Conservation (phyloP, 371 early-diverging fungal genomes). For the Batkoa obscura region DNA sequence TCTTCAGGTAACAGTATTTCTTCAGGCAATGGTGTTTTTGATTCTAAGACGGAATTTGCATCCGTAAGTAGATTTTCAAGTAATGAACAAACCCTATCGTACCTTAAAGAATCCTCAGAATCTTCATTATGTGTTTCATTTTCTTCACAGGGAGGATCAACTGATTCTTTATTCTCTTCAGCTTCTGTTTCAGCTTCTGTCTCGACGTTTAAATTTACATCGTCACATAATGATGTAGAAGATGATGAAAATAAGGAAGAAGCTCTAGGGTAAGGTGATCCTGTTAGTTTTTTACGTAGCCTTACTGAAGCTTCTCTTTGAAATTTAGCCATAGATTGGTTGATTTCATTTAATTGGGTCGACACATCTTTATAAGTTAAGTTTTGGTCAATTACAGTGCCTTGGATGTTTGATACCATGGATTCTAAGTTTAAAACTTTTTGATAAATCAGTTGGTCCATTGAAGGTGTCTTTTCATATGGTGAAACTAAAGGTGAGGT, state of each 20-base stretch:
- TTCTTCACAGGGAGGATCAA: not conserved
- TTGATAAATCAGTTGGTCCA: slow-evolving; percentile 4
- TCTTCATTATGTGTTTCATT: not conserved
- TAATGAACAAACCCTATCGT: slow-evolving; percentile 4
- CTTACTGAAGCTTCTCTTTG: slow-evolving; percentile 5
- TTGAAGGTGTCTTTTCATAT: not conserved
- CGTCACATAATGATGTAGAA: not conserved
- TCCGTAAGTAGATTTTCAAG: slow-evolving; percentile 2
- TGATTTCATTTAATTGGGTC: slow-evolving; percentile 3
- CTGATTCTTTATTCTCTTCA: no score
- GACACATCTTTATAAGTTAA: not conserved
- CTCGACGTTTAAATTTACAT: not conserved
- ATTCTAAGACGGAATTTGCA: not conserved
- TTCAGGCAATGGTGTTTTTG: not conserved
- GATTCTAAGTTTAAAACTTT: slow-evolving; percentile 5
- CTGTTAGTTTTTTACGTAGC: not conserved
- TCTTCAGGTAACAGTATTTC: not conserved
- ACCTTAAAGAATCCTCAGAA: not conserved
- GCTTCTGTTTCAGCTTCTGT: not conserved
- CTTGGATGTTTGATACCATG: slow-evolving; percentile 4
- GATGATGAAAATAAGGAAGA: not conserved
- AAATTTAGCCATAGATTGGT: slow-evolving; percentile 2
- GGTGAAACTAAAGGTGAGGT: not conserved
- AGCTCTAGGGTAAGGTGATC: not conserved
- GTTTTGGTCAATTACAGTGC: not conserved